Base-by-base conservation (phyloP, 1,284 basidiomycete species). In the Anthracocystis panici-leucophaei region DNA sequence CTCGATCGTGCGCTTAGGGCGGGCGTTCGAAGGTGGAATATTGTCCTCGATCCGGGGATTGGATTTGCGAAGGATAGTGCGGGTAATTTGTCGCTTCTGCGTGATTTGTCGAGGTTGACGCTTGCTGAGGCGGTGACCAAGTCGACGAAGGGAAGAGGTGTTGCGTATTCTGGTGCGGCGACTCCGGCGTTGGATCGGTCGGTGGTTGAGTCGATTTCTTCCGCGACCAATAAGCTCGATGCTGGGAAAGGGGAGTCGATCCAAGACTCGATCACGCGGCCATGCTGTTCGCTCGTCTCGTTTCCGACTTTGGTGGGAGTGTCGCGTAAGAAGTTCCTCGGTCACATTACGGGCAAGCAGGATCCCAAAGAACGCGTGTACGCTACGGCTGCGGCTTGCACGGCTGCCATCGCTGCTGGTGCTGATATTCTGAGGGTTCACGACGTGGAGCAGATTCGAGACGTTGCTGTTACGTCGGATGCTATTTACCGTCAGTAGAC, bases 41-140 rank as follows among this genome's bases (percentile, higher is more conserved):
- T 98, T 62, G 89, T 98, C 56, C 88, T 93, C 14, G 97, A 98
- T 86, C 94, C 96, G 0, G 96, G 97, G 0, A 88, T 99, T 55
- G 96, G 97, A 7, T 99, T 98, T 84, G 96, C 95, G 83, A 99
- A 99, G 86, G 89, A 90, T 0, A 85, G 91, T 1, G 88, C 91
- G 21, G 93, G 90, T 3, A 96, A 97, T 85, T 77, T 96, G 25
- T 87, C 88, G 63, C 82, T 97, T 2, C 60, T 82, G 23, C 60
- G 66, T n/a, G 67, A 71, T 25, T 58, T 75, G 18, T 53, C 73
- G 21, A 44, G 60, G 18, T 44, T 75, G 10, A 75, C 72, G 2
- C 56, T 56, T 5, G 51, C 72, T 18, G 58, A 65, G 16, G 54
- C 65, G 2, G 72, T 70, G 16, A 48, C 66, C 45, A 61, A 63